phyloP scores from a whole-genome alignment of 306 rosid genomes.

The Vigna reflexopilosa region DNA sequence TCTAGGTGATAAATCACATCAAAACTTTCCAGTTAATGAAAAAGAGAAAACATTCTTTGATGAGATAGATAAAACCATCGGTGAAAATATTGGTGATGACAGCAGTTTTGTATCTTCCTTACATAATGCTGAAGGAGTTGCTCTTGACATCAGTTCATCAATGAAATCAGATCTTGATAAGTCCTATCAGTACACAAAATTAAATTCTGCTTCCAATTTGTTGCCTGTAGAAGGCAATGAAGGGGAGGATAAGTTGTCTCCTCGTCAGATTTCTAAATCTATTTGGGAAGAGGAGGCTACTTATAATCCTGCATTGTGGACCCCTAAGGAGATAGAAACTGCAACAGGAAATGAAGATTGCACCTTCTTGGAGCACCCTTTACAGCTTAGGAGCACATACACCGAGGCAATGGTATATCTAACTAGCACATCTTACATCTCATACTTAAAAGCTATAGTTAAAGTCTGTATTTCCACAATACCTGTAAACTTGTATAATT shows the following conservation, averaged over 20 bases:
- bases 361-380: slow-evolving; percentile 71
- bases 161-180: slow-evolving; percentile 37
- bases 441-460: slow-evolving; percentile 30
- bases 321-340: slow-evolving; percentile 78
- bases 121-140: slow-evolving; percentile 48
- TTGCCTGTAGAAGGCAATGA: slow-evolving; percentile 43
- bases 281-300: slow-evolving; percentile 38
- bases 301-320: slow-evolving; percentile 80
- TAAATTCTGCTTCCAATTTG: slow-evolving; percentile 47
- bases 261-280: slow-evolving; percentile 42
- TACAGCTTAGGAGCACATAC: slow-evolving; percentile 79
- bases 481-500: slow-evolving; percentile 25
- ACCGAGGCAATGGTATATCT: slow-evolving; percentile 75
- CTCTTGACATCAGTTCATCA: slow-evolving; percentile 47
- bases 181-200: slow-evolving; percentile 44
- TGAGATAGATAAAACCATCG: slow-evolving; percentile 52
- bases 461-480: slow-evolving; percentile 27
- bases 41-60: slow-evolving; percentile 50
- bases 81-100: slow-evolving; percentile 56
- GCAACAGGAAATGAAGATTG: slow-evolving; percentile 82
- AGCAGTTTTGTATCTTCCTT: slow-evolving; percentile 63
- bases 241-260: slow-evolving; percentile 50
- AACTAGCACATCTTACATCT: slow-evolving; percentile 10
- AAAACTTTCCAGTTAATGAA: slow-evolving; percentile 55
- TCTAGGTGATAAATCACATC: slow-evolving; percentile 46